Conservation (phyloP, 2,329 filamentous ascomycete species). For the Paecilomyces formosus region DNA sequence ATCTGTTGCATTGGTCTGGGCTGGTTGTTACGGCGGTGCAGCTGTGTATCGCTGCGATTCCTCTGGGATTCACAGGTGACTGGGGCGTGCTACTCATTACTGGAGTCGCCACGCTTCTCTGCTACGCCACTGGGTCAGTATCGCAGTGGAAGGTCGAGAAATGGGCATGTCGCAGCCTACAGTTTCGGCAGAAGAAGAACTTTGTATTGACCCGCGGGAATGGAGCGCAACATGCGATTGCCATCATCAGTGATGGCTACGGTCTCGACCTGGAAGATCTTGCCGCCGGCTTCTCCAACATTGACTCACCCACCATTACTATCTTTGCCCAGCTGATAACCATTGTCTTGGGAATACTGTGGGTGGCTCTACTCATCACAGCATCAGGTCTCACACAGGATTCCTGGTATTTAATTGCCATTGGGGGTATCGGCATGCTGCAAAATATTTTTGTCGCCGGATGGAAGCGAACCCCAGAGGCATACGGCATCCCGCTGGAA, state of each 20-base stretch:
- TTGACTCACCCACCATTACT: conserved; percentile 3
- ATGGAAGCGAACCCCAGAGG: conserved; percentile 1
- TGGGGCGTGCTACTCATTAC: conserved; percentile 38
- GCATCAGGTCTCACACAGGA: conserved; percentile 26
- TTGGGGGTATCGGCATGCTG: conserved; percentile 29
- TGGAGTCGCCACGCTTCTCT: conserved; percentile 28
- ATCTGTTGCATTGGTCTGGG: conserved; percentile 18
- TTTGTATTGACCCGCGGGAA: conserved; percentile 33
- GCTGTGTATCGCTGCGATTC: conserved; percentile 28
- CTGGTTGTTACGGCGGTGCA: conserved; percentile 14
- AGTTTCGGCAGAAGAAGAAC: conserved; percentile 12
- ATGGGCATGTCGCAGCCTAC: conserved; percentile 25
- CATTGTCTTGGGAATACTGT: conserved; percentile 22
- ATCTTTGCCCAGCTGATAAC: conserved; percentile 10
- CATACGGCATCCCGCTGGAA: conserved; percentile 9
- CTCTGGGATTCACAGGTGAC: conserved; percentile 21
- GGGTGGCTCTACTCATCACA: conserved; percentile 34
- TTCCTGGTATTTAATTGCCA: conserved; percentile 33
- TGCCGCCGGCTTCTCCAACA: conserved; percentile 15
- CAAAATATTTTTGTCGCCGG: conserved; percentile 32
- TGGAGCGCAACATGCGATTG: conserved; percentile 32
- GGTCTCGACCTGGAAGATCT: conserved; percentile 38
- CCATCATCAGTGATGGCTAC: conserved; percentile 23
- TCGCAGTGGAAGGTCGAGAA: conserved; percentile 39
- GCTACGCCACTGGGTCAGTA: conserved; percentile 12